Evolutionary conservation across 139 green algal species (phyloP), one percentile per base, ranked within the genome.

Genomic region (Microglena sp.): DNA sequence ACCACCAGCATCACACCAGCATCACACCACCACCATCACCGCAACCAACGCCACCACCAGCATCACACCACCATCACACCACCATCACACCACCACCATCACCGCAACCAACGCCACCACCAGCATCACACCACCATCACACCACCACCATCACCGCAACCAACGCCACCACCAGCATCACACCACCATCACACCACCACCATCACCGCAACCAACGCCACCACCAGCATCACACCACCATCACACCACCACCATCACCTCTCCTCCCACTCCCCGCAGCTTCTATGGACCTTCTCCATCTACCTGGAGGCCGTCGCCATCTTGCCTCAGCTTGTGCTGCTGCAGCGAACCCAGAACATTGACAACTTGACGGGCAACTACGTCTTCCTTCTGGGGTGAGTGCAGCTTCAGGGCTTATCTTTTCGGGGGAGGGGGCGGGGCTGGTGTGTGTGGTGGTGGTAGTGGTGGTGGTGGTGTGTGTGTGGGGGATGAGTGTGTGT

Each of bases 281-380:
- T 97, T 3, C 77, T 98, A 30, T 99, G 94, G 94, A 96, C 92
- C 0, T 98, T 99, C 70, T 97, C 88, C 15, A 97, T 99, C 63
- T 98, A 97, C 70, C 75, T 99, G 36, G 94, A 99, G 72, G 89
- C 94, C 5, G 92, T 99, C 43, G 94, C 94, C 27, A 99, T 99
- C 66, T 72, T 99, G 55, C 94, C 94, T 5, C 94, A 99, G 83
- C 83, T 99, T 33, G 91, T 95, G n/a, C 75, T 99, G 60, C 84
- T 99, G 70, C 92, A 98, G 80, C 84, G 94, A 18, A 99, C 94
- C 3, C 86, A 94, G 60, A 99, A 99, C 77, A 94, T 99, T 45
- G 94, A 99, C 81, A 99, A 97, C 74, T 76, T 99, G 1, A 99
- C 94, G 1, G 93, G 91, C 3, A 96, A 98, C 78, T 99, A 99